Evolutionary conservation across 78 protist species (phyloP).

Genomic region (Dictyostelium capitatum): DNA sequence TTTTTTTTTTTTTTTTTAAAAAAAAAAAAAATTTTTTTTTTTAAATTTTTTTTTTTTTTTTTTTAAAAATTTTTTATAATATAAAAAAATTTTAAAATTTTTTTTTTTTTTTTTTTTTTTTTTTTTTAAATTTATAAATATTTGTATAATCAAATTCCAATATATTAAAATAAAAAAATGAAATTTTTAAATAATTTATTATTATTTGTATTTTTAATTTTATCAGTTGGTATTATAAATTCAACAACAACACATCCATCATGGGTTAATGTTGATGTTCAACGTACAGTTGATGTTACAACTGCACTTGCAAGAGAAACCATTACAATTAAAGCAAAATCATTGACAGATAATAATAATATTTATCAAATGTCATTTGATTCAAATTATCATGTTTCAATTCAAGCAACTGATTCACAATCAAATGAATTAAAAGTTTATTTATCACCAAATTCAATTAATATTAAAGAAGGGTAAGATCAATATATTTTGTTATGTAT

Average conservation of each 20-base stretch:
- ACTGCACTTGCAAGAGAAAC: slow-evolving; percentile 45
- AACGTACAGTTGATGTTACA: slow-evolving; percentile 42
- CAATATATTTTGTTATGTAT: too few species aligned
- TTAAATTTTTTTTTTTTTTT: background rate
- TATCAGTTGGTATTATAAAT: background rate
- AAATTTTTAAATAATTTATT: background rate
- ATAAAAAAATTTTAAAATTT: background rate
- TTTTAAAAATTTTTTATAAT: background rate
- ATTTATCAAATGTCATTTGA: slow-evolving; percentile 26
- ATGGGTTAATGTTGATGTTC: slow-evolving; percentile 63
- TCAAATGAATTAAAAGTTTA: slow-evolving; percentile 9
- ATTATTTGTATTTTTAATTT: slow-evolving; percentile 26
- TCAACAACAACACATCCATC: background rate
- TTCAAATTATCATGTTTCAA: slow-evolving; percentile 1
- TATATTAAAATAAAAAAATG: background rate
- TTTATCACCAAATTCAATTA: slow-evolving; percentile 23
- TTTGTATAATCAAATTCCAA: background rate
- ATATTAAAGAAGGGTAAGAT: slow-evolving; percentile 21
- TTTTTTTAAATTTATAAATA: background rate
- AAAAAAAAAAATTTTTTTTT: too few species aligned
- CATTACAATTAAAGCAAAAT: slow-evolving; percentile 58
- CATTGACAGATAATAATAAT: background rate
- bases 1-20: background rate
- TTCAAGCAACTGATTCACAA: slow-evolving; percentile 43
- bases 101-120: slow-evolving; percentile 17